Conservation (phyloP, 768 basidiomycete genomes). For the Punctularia strigosozonata region DNA sequence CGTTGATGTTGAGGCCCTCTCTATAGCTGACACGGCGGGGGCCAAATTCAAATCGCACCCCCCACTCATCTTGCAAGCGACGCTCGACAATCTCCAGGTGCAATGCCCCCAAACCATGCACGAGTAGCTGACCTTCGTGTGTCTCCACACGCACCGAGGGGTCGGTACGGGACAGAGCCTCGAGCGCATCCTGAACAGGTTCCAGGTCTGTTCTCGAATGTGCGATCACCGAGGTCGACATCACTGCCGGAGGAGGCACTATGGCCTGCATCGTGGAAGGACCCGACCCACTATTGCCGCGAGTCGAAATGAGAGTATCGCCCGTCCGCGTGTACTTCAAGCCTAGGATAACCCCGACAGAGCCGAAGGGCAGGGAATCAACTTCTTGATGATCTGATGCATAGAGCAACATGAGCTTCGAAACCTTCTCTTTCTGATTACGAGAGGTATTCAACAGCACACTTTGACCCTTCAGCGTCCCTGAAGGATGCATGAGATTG, state of each 20-base stretch:
- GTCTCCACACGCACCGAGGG: conserved; percentile 76
- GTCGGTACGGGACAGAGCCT: conserved; percentile 69
- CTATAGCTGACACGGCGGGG: conserved; percentile 71
- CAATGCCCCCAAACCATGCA: conserved; percentile 76
- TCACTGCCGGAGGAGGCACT: conserved; percentile 69
- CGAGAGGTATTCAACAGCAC: conserved; percentile 52
- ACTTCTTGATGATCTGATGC: conserved; percentile 70
- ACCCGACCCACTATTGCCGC: conserved; percentile 22
- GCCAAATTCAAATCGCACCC: conserved; percentile 66
- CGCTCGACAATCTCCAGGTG: conserved; percentile 85
- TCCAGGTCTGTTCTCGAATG: conserved; percentile 68
- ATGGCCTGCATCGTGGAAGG: conserved; percentile 47
- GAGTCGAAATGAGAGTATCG: conserved; percentile 61
- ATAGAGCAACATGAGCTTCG: conserved; percentile 69
- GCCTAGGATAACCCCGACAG: conserved; percentile 77
- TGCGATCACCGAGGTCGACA: conserved; percentile 75
- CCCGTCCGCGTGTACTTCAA: conserved; percentile 79
- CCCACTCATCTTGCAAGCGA: conserved; percentile 74
- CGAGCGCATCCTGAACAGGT: conserved; percentile 66
- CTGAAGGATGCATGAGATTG: conserved; percentile 22
- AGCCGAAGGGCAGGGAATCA: conserved; percentile 67
- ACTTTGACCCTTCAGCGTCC: conserved; percentile 55
- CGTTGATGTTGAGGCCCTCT: conserved; percentile 34
- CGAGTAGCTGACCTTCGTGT: conserved; percentile 74
- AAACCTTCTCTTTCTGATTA: conserved; percentile 59